Conservation (phyloP, 2,329 filamentous ascomycete genomes). For the Diplodia intermedia region DNA sequence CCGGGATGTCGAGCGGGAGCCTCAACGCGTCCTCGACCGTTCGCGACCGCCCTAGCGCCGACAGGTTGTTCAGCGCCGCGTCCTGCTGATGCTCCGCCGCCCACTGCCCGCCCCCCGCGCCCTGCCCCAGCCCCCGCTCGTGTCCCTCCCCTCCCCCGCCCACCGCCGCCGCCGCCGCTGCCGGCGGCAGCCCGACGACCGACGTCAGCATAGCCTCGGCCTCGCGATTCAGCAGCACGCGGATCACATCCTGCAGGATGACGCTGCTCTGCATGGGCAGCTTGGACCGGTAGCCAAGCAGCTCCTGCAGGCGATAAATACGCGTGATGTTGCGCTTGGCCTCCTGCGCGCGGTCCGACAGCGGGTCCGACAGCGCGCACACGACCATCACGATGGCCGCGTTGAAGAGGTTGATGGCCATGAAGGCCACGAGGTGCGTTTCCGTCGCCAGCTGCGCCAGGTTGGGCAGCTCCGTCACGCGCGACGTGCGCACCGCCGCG, state of each 20-base stretch:
- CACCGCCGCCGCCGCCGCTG: too few relatives aligned
- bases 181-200: not conserved
- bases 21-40: constrained; percentile 18
- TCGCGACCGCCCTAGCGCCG: not conserved
- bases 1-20: not conserved
- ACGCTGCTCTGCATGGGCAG: constrained; percentile 48
- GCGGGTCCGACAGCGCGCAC: constrained; percentile 51
- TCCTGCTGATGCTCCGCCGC: not conserved
- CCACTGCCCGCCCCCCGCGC: too few relatives aligned
- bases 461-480: constrained; percentile 44
- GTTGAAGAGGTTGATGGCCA: constrained; percentile 56
- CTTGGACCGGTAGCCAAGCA: constrained; percentile 45
- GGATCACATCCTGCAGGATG: constrained; percentile 37
- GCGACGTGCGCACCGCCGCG: constrained; percentile 51
- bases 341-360: constrained; percentile 53
- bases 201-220: constrained; percentile 21
- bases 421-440: constrained; percentile 54
- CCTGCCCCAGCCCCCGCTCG: too few relatives aligned
- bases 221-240: constrained; percentile 13
- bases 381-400: constrained; percentile 54
- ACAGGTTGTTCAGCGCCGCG: not conserved
- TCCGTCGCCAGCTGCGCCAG: constrained; percentile 50
- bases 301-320: constrained; percentile 51
- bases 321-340: constrained; percentile 53
- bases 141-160: too few relatives aligned